Conservation (phyloP, 1,284 basidiomycete genomes). For the Ustilago sp. region DNA sequence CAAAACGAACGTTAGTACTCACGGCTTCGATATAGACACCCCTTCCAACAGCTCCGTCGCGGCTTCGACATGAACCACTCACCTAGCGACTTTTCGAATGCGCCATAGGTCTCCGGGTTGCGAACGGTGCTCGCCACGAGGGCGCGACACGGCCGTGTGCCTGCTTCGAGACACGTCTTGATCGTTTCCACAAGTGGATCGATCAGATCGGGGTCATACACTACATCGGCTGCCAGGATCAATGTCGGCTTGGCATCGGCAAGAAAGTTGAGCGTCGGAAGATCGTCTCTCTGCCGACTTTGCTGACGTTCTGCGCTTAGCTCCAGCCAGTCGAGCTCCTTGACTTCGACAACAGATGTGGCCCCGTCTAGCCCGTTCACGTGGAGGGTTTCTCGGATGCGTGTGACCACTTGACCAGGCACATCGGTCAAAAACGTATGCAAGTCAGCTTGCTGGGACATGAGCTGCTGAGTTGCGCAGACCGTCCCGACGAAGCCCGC, state of each 20-base stretch:
- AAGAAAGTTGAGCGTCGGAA: constrained; percentile 40
- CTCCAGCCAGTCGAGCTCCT: constrained; percentile 52
- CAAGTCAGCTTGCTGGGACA: background rate
- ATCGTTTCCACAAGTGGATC: constrained; percentile 46
- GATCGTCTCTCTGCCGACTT: constrained; percentile 42
- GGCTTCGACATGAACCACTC: constrained; percentile 4
- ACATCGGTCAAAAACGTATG: constrained; percentile 47
- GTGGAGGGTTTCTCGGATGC: constrained; percentile 33
- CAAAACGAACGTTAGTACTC: constrained; percentile 3
- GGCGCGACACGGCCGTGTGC: constrained; percentile 24
- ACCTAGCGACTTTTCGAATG: constrained; percentile 41
- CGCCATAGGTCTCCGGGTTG: constrained; percentile 37
- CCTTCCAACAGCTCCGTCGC: background rate
- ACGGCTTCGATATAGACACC: too few species aligned
- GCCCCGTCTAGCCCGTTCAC: constrained; percentile 23
- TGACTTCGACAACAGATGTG: constrained; percentile 14
- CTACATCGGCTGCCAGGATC: constrained; percentile 53
- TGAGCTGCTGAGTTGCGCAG: constrained; percentile 31
- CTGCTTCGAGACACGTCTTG: constrained; percentile 31
- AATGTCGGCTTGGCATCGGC: constrained; percentile 36
- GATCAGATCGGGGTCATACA: constrained; percentile 52
- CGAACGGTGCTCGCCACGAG: constrained; percentile 51
- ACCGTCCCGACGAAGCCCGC: constrained; percentile 51
- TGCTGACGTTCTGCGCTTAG: constrained; percentile 42
- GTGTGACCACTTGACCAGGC: constrained; percentile 43